Conservation (phyloP, 495 filamentous ascomycete genomes). For the Aspergillus ostianus region DNA sequence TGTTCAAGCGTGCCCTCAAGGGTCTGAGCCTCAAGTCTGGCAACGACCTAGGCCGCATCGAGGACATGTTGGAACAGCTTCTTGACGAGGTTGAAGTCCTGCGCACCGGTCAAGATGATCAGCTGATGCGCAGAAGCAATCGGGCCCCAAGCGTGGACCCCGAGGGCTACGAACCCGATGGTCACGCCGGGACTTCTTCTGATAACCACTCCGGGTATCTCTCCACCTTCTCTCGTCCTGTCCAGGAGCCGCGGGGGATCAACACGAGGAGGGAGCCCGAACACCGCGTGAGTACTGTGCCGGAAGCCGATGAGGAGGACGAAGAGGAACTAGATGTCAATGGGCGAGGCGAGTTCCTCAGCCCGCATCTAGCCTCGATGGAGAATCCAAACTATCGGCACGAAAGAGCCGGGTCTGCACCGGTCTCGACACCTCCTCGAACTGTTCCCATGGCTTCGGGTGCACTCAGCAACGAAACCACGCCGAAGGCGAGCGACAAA, state of each 20-base stretch:
- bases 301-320: constrained; percentile 72
- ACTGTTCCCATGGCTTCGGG: constrained; percentile 48
- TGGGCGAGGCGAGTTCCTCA: constrained; percentile 51
- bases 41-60: constrained; percentile 86
- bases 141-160: constrained; percentile 41
- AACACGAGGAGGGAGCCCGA: constrained; percentile 62
- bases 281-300: constrained; percentile 84
- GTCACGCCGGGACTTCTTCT: constrained; percentile 72
- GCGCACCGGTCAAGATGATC: constrained; percentile 57
- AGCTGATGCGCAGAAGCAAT: constrained; percentile 22
- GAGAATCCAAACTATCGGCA: constrained; percentile 28
- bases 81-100: constrained; percentile 88
- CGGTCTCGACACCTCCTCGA: constrained; percentile 73
- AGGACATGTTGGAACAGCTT: constrained; percentile 91
- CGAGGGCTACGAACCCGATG: constrained; percentile 79
- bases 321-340: constrained; percentile 67
- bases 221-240: constrained; percentile 62
- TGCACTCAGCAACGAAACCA: constrained; percentile 69
- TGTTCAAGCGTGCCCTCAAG: constrained; percentile 88
- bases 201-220: constrained; percentile 78
- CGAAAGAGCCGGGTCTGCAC: constrained; percentile 60
- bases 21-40: constrained; percentile 81
- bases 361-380: constrained; percentile 37
- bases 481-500: constrained; percentile 71
- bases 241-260: constrained; percentile 20